These are phyloP conservation scores for Zostera marina DNA, from an alignment of 116 monocot genomes.

Conservation along the genomic window DNA sequence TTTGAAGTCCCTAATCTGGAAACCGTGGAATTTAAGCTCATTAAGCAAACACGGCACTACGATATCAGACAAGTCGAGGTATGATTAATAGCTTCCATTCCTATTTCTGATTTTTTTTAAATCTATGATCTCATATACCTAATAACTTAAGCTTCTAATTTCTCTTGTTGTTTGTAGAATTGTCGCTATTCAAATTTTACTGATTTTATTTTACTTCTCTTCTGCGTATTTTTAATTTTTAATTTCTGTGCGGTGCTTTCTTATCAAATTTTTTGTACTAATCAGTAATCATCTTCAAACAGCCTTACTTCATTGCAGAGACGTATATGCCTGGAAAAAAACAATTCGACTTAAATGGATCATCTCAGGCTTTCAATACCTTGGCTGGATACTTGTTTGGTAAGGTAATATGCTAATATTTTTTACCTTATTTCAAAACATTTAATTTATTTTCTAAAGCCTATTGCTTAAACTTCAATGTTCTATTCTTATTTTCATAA, in stretches of 20 bases:
- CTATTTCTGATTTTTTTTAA: neutral
- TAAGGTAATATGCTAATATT: constrained; percentile 48
- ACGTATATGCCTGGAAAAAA: constrained; percentile 61
- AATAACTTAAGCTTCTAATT: neutral
- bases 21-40: constrained; percentile 37
- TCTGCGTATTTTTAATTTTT: no score
- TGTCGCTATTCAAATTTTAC: no score
- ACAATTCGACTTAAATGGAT: constrained; percentile 70
- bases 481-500: no score
- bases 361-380: constrained; percentile 60
- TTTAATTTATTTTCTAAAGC: no score
- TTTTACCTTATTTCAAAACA: no score
- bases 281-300: neutral
- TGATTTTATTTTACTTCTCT: no score
- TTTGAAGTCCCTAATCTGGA: constrained; percentile 69
- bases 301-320: constrained; percentile 76
- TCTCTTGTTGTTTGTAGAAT: neutral
- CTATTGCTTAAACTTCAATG: no score
- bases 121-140: neutral
- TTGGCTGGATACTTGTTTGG: constrained; percentile 81
- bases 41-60: constrained; percentile 39
- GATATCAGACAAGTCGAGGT: constrained; percentile 90
- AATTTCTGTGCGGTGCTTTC: no score
- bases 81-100: neutral
- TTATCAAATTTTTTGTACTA: no score